A percentile compares a stretch with the other conserved stretches of the same genome.
These are phyloP conservation scores for Arxiozyma heterogenica DNA, from an alignment of 1,139 yeast species.

Conservation along the genomic window DNA sequence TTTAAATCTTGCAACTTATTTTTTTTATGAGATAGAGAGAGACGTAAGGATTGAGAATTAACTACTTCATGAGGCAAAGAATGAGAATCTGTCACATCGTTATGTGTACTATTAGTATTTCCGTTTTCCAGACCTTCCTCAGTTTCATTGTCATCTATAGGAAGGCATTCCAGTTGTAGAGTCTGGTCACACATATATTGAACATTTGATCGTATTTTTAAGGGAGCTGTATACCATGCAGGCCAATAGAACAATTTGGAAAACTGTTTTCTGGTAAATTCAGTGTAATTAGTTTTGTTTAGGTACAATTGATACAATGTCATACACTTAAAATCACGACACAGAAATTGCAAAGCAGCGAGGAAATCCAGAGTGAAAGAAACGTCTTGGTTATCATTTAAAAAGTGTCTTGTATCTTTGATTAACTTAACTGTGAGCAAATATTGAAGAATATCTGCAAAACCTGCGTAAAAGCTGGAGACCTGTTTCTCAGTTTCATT, in stretches of 20 bases:
- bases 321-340: conserved; percentile 12
- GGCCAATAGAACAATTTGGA: conserved; percentile 63
- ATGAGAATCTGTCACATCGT: neutral
- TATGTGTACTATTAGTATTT: neutral
- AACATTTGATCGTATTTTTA: conserved; percentile 45
- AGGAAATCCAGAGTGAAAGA: neutral
- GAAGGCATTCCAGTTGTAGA: conserved; percentile 3
- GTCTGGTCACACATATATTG: conserved; percentile 34
- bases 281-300: conserved; percentile 54
- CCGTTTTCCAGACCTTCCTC: conserved; percentile 9
- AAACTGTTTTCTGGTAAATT: conserved; percentile 53
- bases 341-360: conserved; percentile 9
- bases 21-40: conserved; percentile 12
- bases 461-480: conserved; percentile 38
- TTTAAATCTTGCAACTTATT: conserved; percentile 33
- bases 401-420: neutral
- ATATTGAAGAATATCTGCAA: conserved; percentile 38
- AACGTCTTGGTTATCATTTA: neutral
- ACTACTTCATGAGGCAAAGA: conserved; percentile 10
- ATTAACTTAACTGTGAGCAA: conserved; percentile 15
- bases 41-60: conserved; percentile 24
- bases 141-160: conserved; percentile 12
- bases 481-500: conserved; percentile 6
- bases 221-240: conserved; percentile 73
- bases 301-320: conserved; percentile 57